phyloP scores from a whole-genome alignment of 805 yeast species.

The Millerago galiae region DNA sequence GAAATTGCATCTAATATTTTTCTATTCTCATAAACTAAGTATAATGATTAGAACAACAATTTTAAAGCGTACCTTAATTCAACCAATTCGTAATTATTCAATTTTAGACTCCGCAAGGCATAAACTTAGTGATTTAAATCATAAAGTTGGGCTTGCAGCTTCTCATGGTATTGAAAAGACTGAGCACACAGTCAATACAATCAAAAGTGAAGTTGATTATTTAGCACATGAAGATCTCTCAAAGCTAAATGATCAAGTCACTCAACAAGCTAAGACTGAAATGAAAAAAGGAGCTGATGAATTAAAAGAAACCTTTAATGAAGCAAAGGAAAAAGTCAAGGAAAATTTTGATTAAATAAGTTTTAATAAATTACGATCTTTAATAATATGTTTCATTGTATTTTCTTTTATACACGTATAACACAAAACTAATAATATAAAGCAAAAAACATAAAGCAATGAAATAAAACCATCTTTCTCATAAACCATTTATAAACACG shows the following conservation, averaged over 20 bases:
- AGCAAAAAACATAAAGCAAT: too few relatives aligned
- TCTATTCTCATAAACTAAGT: too few relatives aligned
- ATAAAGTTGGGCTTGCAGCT: slow-evolving; percentile 21
- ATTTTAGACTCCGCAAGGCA: slow-evolving; percentile 18
- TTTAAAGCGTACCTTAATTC: not conserved
- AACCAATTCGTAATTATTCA: slow-evolving; percentile 13
- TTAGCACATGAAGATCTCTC: not conserved
- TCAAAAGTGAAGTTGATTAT: slow-evolving; percentile 7
- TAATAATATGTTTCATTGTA: too few relatives aligned
- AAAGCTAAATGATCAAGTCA: not conserved
- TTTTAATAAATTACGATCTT: not conserved
- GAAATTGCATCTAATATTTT: too few relatives aligned
- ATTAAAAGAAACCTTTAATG: slow-evolving; percentile 4
- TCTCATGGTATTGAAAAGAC: slow-evolving; percentile 17
- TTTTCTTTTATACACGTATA: too few relatives aligned
- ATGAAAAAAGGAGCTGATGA: slow-evolving; percentile 6
- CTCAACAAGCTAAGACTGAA: slow-evolving; percentile 1
- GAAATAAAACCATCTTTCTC: too few relatives aligned
- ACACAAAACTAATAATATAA: too few relatives aligned
- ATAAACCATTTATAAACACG: too few relatives aligned
- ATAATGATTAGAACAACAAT: not conserved
- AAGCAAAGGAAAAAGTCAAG: slow-evolving; percentile 2
- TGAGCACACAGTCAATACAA: slow-evolving; percentile 10
- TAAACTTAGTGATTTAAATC: slow-evolving; percentile 17
- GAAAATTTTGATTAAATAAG: not conserved